phyloP scores from a whole-genome alignment of 2,329 filamentous ascomycete genomes.

The Hypoxylon sp. region DNA sequence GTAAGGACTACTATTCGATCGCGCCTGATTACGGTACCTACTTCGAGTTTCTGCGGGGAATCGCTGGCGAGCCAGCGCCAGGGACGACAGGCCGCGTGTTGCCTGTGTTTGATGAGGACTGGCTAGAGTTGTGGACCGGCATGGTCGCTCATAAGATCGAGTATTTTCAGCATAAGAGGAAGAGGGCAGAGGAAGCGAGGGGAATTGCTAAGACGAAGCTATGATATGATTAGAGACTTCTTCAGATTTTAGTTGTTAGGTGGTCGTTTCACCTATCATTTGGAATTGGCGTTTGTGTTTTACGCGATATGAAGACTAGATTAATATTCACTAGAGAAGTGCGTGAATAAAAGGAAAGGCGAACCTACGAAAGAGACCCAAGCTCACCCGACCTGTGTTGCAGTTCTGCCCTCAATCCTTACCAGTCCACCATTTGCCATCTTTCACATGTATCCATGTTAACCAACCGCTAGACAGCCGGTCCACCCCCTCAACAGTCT shows the following conservation, averaged over 20 bases:
- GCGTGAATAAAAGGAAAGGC: background rate
- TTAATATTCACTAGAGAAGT: slow-evolving; percentile 7
- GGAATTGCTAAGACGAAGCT: slow-evolving; percentile 42
- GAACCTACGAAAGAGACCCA: slow-evolving; percentile 15
- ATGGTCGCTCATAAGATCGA: slow-evolving; percentile 51
- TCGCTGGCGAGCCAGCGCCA: slow-evolving; percentile 58
- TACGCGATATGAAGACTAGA: background rate
- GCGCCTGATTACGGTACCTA: slow-evolving; percentile 54
- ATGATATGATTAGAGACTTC: slow-evolving; percentile 12
- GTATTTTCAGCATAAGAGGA: slow-evolving; percentile 49
- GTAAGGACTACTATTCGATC: slow-evolving; percentile 53
- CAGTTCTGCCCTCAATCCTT: slow-evolving; percentile 2
- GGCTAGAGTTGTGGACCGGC: slow-evolving; percentile 53
- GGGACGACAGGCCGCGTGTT: slow-evolving; percentile 56
- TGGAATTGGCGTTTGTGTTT: background rate
- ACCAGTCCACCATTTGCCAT: slow-evolving; percentile 24
- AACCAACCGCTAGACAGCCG: slow-evolving; percentile 24
- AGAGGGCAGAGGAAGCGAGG: slow-evolving; percentile 48
- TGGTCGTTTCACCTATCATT: background rate
- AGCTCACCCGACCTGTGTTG: background rate
- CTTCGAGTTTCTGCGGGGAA: slow-evolving; percentile 56
- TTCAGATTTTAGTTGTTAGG: background rate
- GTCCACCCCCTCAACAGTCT: slow-evolving; percentile 10
- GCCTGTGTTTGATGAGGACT: slow-evolving; percentile 58
- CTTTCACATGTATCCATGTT: slow-evolving; percentile 28